Evolutionary conservation across 2,329 filamentous ascomycete species (phyloP), one percentile per base, ranked within the genome.

Genomic region (Pseudogymnoascus sp.): DNA sequence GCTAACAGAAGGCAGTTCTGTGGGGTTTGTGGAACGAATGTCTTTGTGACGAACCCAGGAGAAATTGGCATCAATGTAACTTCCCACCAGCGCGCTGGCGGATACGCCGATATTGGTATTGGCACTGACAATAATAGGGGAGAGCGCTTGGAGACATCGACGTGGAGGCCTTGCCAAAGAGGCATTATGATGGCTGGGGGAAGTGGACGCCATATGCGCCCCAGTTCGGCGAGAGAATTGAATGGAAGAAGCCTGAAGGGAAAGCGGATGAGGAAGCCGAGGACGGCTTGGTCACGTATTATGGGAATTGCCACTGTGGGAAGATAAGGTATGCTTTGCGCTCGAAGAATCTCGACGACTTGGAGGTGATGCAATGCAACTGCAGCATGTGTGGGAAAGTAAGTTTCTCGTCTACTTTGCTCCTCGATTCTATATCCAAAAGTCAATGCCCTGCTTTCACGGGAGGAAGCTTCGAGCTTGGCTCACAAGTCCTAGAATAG

Each of bases 231-330:
- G 5, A 55, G 27, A 27, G 4, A 17, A 29, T 55, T 10, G 48
- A 55, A 12, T 55, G 48, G 48, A 55, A 33, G 48, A 33, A 55
- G 9, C 48, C 48, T 12, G 48, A 55, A 55, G 48, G 27, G 15
- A 33, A 17, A 29, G n/a, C 29, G 2, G 48, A 33, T 15, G 27
- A 55, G 13, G 12, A 33, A 6, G 12, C n/a, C 5, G 48, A 55
- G 27, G 48, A 33, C n/a, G 27, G 7, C 27, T 55, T 55, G 27
- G n/a, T 55, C 27, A 60, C 33, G 5, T 71, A 70, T 51, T 39
- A 66, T 44, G 69, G 66, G 10, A 67, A 66, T 33, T 72, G 70
- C 33, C 69, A 71, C 59, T 72, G 70, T 60, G 67, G 66, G 25
- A 64, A 63, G 27, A 62, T 71, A 12, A 63, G 62, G 6, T 71